Evolutionary conservation across 768 basidiomycete genomes (phyloP), one percentile per base, ranked within the genome.

Genomic region (Tylopilus sp.): DNA sequence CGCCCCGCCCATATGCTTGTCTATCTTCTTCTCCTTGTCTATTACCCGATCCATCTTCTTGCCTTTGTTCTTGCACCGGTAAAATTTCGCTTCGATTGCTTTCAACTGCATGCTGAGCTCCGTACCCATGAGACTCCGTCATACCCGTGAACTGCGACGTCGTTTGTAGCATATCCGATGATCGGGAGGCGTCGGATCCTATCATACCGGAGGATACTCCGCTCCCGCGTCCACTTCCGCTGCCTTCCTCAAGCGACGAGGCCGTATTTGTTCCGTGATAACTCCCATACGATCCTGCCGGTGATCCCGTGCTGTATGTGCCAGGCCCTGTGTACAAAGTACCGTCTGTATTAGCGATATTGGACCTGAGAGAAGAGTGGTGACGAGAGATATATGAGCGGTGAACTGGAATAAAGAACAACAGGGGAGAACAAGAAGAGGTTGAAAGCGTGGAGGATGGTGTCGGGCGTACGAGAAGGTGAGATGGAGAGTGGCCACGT

Each of bases 261-360:
- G 50, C 48, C 4, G 60, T 52, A 4, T 55, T 57, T 13, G 66
- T 56, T 11, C 58, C 53, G 11, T 40, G 58, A 46, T 63, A 51
- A 30, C 60, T 64, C 10, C 51, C 60, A 30, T 51, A 64, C 0
- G 68, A 70, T 25, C 53, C 58, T 4, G 57, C 51, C 0, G 66
- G 66, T 0, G 66, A 68, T 11, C 31, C 51, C 0, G 62, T 56
- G 15, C 53, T 53, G 18, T 58, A 39, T 26, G 46, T 49, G 39
- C 48, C 59, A 15, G 48, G 48, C 10, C 61, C 66, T 69, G 46
- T 39, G 10, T 26, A 15, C 5, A 35, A 8, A 25, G 40, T 15
- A 43, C 11, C 17, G n/a, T 35, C 31, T 2, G 38, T 11, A 38
- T 68, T 9, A 66, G 64, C 1, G 17, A 51, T 45, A 28, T 30